Percentiles rank a stretch among this genome's conserved stretches.
These are phyloP conservation scores for Lippia alba DNA, from an alignment of 305 asterid species.

Conservation along the genomic window DNA sequence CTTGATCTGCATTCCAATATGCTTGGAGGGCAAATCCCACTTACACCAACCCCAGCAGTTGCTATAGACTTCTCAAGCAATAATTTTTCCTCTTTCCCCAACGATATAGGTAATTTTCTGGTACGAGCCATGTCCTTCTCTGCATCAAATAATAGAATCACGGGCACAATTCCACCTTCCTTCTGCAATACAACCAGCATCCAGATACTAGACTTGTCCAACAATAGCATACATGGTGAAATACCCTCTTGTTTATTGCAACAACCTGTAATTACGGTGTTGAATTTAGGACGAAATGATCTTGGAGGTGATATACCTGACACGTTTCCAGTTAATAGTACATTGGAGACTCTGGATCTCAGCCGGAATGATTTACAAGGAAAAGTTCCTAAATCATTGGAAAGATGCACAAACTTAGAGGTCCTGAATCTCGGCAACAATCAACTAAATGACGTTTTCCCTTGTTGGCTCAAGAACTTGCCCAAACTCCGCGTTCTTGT, in stretches of 20 bases:
- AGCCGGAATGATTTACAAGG: constrained; percentile 45
- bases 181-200: constrained; percentile 48
- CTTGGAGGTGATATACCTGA: constrained; percentile 51
- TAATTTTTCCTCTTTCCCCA: constrained; percentile 44
- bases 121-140: constrained; percentile 39
- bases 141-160: constrained; percentile 44
- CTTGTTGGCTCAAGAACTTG: constrained; percentile 48
- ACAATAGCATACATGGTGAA: constrained; percentile 46
- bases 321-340: constrained; percentile 33
- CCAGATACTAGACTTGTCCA: constrained; percentile 50
- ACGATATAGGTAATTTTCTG: constrained; percentile 37
- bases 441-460: constrained; percentile 43
- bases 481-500: constrained; percentile 47
- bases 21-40: constrained; percentile 51
- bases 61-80: constrained; percentile 55
- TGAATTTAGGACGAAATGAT: constrained; percentile 55
- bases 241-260: constrained; percentile 53
- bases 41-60: constrained; percentile 33
- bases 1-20: constrained; percentile 54
- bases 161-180: constrained; percentile 51
- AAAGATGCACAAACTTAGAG: constrained; percentile 44
- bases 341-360: constrained; percentile 44
- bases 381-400: constrained; percentile 48
- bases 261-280: constrained; percentile 34
- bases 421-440: constrained; percentile 56